Conservation (phyloP, 306 rosid genomes). For the Corylus heterophylla region DNA sequence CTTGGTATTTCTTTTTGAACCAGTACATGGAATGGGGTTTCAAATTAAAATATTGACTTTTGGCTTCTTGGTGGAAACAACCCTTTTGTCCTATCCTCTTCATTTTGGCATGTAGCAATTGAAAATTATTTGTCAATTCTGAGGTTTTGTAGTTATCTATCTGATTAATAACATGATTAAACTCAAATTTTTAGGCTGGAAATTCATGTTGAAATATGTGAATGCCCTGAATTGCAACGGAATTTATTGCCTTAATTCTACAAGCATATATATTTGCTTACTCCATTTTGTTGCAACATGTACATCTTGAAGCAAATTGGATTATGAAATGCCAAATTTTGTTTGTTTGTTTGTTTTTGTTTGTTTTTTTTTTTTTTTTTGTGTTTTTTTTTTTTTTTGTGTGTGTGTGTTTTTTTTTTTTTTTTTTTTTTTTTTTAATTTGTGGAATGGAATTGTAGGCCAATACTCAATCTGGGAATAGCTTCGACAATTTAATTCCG, state of each 20-base stretch:
- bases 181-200: slow-evolving; percentile 1
- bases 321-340: slow-evolving; percentile 18
- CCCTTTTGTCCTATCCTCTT: background rate
- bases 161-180: background rate
- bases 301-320: background rate
- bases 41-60: background rate
- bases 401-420: too few relatives aligned
- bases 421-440: background rate
- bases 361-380: too few relatives aligned
- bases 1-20: slow-evolving; percentile 19
- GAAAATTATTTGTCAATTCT: background rate
- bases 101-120: background rate
- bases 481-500: slow-evolving; percentile 74
- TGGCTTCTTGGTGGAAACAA: background rate
- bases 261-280: too few relatives aligned
- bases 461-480: slow-evolving; percentile 71
- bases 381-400: background rate
- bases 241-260: slow-evolving; percentile 9
- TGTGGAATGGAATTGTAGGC: slow-evolving; percentile 46
- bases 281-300: background rate
- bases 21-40: background rate
- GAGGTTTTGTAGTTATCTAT: background rate
- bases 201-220: slow-evolving; percentile 1
- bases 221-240: slow-evolving; percentile 9
- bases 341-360: slow-evolving; percentile 3